Evolutionary conservation across 306 rosid genomes (phyloP).

Genomic region (Trifolium repens): DNA sequence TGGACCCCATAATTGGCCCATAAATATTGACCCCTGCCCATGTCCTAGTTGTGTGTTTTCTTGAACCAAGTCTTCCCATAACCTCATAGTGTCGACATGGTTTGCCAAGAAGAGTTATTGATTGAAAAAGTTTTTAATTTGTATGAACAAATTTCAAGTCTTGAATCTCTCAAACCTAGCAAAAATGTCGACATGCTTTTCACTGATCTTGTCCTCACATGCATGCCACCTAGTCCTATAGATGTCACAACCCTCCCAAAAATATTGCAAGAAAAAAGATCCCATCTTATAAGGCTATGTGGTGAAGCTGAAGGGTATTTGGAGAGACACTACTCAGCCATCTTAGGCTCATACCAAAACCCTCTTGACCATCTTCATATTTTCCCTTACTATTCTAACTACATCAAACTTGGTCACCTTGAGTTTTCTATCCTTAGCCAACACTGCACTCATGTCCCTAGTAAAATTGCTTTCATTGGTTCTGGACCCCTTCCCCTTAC

Average conservation of each 20-base stretch:
- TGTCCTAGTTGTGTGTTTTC: background rate
- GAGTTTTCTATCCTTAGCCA: conserved; percentile 68
- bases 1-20: conserved; percentile 44
- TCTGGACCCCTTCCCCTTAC: conserved; percentile 92
- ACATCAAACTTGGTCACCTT: conserved; percentile 78
- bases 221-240: conserved; percentile 74
- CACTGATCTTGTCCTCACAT: conserved; percentile 74
- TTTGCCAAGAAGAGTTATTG: conserved; percentile 63
- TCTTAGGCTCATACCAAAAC: conserved; percentile 52
- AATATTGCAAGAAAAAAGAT: conserved; percentile 57
- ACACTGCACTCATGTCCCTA: conserved; percentile 48
- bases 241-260: conserved; percentile 58
- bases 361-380: conserved; percentile 64
- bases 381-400: conserved; percentile 80
- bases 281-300: conserved; percentile 69
- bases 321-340: conserved; percentile 64
- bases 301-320: conserved; percentile 75
- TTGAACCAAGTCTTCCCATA: conserved; percentile 25
- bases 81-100: conserved; percentile 80
- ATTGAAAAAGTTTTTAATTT: conserved; percentile 55
- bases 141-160: conserved; percentile 64
- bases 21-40: conserved; percentile 48
- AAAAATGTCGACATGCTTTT: conserved; percentile 85
- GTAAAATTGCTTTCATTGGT: conserved; percentile 74
- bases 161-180: conserved; percentile 73